Evolutionary conservation across 1,139 yeast species (phyloP), one percentile per base, ranked within the genome.

Genomic region (Candida sanyaensis): DNA sequence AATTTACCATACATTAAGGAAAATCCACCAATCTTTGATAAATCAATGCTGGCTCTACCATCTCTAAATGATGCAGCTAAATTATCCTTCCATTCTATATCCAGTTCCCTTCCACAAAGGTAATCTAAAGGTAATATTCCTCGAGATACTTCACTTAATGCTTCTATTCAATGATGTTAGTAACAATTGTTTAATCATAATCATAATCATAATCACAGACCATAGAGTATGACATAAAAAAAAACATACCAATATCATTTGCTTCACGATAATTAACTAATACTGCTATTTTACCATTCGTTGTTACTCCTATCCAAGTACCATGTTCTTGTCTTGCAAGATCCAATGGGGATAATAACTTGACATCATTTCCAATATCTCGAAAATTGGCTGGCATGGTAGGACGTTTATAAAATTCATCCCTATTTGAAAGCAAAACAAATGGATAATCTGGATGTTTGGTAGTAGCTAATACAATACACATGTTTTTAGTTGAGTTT

Each of bases 261-360:
- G 57, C 53, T 60, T 80, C 85, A 60, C 89, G 71, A 59, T 80
- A 84, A 62, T 93, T 93, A 21, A 93, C 83, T 39, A 93, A 72
- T 2, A 87, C 87, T 0, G 96, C 88, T 2, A 92, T 53, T 49
- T 80, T 77, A 0, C 95, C 95, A 3, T 61, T 64, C 30, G 71
- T 71, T 42, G 83, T 78, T 2, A 87, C 78, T 0, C 97, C 97
- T 2, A 90, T 81, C 99, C 99, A 93, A 0, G 97, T 88, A 0
- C 99, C 98, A 57, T 83, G 90, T 53, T 84, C 92, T 0, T 73
- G 68, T 45, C 93, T 69, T 1, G 86, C 91, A 55, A 87, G 63
- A 64, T 93, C 99, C 33, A 77, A 69, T 0, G 98, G 98, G 5
- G 88, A 80, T 10, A 91, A 63, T 2, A 88, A 67, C 33, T 68